phyloP scores from a whole-genome alignment of 2,329 filamentous ascomycete genomes.

The Nemania diffusa region DNA sequence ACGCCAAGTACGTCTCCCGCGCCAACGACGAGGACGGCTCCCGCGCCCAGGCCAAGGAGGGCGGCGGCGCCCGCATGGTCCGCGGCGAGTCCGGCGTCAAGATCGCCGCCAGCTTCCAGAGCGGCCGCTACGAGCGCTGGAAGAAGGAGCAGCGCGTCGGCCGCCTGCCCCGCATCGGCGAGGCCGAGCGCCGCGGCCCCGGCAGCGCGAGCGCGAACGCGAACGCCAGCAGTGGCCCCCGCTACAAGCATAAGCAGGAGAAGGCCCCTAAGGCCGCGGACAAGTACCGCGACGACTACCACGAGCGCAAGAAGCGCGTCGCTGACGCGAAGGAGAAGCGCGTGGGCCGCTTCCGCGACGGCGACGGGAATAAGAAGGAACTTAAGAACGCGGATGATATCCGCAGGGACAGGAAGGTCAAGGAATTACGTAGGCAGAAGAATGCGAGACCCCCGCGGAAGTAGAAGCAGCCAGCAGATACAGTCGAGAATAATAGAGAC shows the following conservation, averaged over 20 bases:
- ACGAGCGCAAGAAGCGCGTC: conserved; percentile 89
- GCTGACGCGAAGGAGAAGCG: conserved; percentile 88
- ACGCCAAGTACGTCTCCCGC: conserved; percentile 91
- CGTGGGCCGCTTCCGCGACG: conserved; percentile 77
- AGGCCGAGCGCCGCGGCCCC: conserved; percentile 69
- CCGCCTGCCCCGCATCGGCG: conserved; percentile 82
- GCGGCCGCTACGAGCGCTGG: conserved; percentile 94
- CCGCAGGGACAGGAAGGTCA: conserved; percentile 79
- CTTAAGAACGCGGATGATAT: conserved; percentile 86
- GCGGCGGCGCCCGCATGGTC: conserved; percentile 71
- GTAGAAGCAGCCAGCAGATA: conserved; percentile 42
- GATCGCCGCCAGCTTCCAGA: conserved; percentile 93
- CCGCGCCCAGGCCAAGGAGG: conserved; percentile 61
- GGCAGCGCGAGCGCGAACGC: conserved; percentile 53
- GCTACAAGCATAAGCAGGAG: conserved; percentile 88
- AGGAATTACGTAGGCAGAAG: conserved; percentile 84
- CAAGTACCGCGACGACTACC: conserved; percentile 89
- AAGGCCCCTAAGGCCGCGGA: conserved; percentile 93
- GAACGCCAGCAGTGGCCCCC: conserved; percentile 45
- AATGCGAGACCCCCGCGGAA: conserved; percentile 83
- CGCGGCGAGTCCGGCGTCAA: conserved; percentile 93
- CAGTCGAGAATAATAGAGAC: background rate
- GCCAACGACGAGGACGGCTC: conserved; percentile 96
- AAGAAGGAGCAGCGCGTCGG: conserved; percentile 84
- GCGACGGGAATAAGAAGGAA: conserved; percentile 74